Percentiles rank a stretch among this genome's conserved stretches.
phyloP scores from a whole-genome alignment of 805 yeast species.

The Yueomyces sinensis region DNA sequence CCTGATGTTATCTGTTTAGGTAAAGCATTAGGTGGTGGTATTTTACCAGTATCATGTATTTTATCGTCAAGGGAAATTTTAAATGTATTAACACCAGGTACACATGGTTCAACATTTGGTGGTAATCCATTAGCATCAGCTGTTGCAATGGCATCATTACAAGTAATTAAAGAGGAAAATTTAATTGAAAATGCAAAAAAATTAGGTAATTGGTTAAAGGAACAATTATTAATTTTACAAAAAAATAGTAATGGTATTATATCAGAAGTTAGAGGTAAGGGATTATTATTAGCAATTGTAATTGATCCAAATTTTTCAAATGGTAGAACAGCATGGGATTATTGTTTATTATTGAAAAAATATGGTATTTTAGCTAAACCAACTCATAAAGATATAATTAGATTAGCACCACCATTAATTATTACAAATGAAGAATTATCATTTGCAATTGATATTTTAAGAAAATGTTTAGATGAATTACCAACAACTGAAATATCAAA shows the following conservation, averaged over 20 bases:
- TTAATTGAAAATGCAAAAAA: constrained; percentile 64
- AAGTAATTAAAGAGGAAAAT: constrained; percentile 79
- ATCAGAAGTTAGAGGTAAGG: constrained; percentile 64
- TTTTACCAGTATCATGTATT: constrained; percentile 83
- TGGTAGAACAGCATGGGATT: constrained; percentile 93
- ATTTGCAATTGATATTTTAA: constrained; percentile 68
- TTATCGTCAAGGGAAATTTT: constrained; percentile 81
- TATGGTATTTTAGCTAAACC: constrained; percentile 91
- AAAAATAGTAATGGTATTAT: constrained; percentile 37
- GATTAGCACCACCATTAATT: constrained; percentile 92
- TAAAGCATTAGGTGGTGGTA: constrained; percentile 94
- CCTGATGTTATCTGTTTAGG: constrained; percentile 88
- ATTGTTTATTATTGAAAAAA: constrained; percentile 79
- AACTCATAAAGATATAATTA: constrained; percentile 88
- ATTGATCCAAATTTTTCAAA: constrained; percentile 72
- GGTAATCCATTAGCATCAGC: constrained; percentile 93
- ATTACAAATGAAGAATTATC: constrained; percentile 76
- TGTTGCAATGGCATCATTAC: constrained; percentile 85
- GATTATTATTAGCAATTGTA: constrained; percentile 81
- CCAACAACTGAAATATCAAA: constrained; percentile 6
- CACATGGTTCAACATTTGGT: constrained; percentile 96
- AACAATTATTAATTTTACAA: constrained; percentile 41
- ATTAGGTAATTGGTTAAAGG: constrained; percentile 58
- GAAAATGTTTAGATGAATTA: constrained; percentile 17
- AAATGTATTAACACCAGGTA: constrained; percentile 84